Percentiles rank a stretch among this genome's conserved stretches.
These are phyloP conservation scores for Aspergillus sp. DNA, from an alignment of 2,329 filamentous ascomycete species.

Conservation along the genomic window DNA sequence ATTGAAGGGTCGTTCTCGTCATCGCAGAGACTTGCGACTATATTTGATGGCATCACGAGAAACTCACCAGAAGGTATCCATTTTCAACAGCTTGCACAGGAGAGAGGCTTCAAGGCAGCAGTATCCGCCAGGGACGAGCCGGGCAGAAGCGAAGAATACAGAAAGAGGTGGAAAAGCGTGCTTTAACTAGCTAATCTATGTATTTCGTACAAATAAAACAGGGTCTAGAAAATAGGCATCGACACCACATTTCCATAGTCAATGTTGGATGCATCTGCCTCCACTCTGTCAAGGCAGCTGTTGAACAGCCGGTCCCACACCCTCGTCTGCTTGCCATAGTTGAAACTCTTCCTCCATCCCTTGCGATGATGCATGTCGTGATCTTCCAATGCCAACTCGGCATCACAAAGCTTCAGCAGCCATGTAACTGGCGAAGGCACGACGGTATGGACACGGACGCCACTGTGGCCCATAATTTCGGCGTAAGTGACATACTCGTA, in stretches of 20 bases:
- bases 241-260: background rate
- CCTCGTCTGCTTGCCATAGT: slow-evolving; percentile 3
- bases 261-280: background rate
- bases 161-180: slow-evolving; percentile 9
- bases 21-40: slow-evolving; percentile 1
- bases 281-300: background rate
- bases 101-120: slow-evolving; percentile 7
- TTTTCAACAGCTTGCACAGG: slow-evolving; percentile 1
- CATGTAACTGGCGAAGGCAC: slow-evolving; percentile 1
- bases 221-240: background rate
- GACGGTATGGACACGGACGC: background rate
- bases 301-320: slow-evolving; percentile 4
- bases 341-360: slow-evolving; percentile 4
- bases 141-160: background rate
- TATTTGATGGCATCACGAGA: slow-evolving; percentile 11
- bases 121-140: background rate
- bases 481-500: slow-evolving; percentile 2
- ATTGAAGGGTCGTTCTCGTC: background rate
- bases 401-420: background rate
- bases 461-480: slow-evolving; percentile 3
- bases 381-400: slow-evolving; percentile 1
- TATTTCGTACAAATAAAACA: too few species aligned
- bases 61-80: slow-evolving; percentile 8
- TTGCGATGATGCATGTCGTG: slow-evolving; percentile 5
- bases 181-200: background rate